A percentile compares a stretch with the other conserved stretches of the same genome.
phyloP scores from a whole-genome alignment of 2,329 filamentous ascomycete genomes.

The Fusarium sp. region DNA sequence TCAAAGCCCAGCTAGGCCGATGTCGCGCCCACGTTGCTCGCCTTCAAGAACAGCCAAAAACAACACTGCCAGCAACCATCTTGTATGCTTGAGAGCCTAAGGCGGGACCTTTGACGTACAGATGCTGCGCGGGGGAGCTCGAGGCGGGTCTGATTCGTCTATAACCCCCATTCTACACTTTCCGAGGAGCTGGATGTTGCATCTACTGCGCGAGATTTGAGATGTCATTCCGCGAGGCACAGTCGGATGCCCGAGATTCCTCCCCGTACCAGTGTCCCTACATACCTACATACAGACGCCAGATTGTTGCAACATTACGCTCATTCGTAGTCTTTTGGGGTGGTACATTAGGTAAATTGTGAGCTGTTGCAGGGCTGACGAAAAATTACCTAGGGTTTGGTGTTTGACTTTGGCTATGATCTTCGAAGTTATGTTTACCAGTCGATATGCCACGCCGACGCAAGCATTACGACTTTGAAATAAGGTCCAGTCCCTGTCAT shows the following conservation, averaged over 20 bases:
- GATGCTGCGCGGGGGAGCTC: constrained; percentile 47
- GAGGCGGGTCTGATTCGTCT: constrained; percentile 42
- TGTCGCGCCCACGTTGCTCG: constrained; percentile 50
- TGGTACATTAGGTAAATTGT: constrained; percentile 14
- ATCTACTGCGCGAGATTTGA: constrained; percentile 41
- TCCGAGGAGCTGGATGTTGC: constrained; percentile 44
- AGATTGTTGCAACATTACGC: constrained; percentile 16
- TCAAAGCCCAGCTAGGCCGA: constrained; percentile 51
- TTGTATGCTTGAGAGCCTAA: constrained; percentile 36
- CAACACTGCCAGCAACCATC: constrained; percentile 29
- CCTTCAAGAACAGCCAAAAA: constrained; percentile 27
- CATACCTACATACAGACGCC: constrained; percentile 23
- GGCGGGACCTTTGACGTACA: constrained; percentile 48
- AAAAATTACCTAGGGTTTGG: constrained; percentile 5
- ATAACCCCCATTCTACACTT: constrained; percentile 38
- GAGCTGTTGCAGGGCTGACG: constrained; percentile 3
- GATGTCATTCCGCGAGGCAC: constrained; percentile 37
- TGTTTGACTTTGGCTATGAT: constrained; percentile 30
- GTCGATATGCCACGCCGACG: constrained; percentile 19
- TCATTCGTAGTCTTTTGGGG: constrained; percentile 18
- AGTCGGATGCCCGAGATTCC: constrained; percentile 10
- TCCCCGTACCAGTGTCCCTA: constrained; percentile 20
- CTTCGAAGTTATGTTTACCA: constrained; percentile 20
- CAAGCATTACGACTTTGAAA: constrained; percentile 31
- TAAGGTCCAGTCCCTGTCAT: constrained; percentile 20